Evolutionary conservation across 805 yeast genomes (phyloP).

Genomic region (Brettanomyces custersianus): DNA sequence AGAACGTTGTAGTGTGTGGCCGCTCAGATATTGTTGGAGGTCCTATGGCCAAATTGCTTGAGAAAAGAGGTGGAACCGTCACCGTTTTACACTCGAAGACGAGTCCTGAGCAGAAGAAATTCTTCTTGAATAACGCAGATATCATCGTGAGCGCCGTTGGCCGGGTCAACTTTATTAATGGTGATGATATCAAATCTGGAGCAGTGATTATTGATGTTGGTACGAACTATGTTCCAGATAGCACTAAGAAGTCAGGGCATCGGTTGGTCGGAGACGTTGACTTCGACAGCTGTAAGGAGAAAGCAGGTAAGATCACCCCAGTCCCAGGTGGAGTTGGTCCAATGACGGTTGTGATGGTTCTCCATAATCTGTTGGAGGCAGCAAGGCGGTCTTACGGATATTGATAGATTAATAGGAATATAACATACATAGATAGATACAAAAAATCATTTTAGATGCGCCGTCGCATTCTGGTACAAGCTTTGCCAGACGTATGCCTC

Average conservation of each 20-base stretch:
- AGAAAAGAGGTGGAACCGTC: constrained; percentile 78
- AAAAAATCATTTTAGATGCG: constrained; percentile 50
- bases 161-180: constrained; percentile 72
- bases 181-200: constrained; percentile 80
- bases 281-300: constrained; percentile 51
- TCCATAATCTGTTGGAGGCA: constrained; percentile 72
- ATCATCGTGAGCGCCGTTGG: constrained; percentile 91
- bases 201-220: constrained; percentile 92
- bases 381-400: constrained; percentile 34
- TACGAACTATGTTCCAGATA: constrained; percentile 78
- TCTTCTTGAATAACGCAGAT: constrained; percentile 59
- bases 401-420: not conserved
- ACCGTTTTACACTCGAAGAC: constrained; percentile 79
- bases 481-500: constrained; percentile 98
- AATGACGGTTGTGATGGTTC: constrained; percentile 96
- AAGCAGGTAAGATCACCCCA: constrained; percentile 75
- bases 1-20: constrained; percentile 85
- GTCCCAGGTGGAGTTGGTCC: constrained; percentile 99
- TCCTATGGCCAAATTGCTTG: constrained; percentile 80
- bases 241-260: constrained; percentile 64
- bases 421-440: not conserved
- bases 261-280: constrained; percentile 95
- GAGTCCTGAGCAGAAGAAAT: constrained; percentile 42
- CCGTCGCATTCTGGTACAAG: constrained; percentile 79
- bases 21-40: constrained; percentile 94